Percentiles rank a stretch among this genome's conserved stretches.
Evolutionary conservation across 2,329 filamentous ascomycete genomes (phyloP).

Genomic region (Alternaria sp.): DNA sequence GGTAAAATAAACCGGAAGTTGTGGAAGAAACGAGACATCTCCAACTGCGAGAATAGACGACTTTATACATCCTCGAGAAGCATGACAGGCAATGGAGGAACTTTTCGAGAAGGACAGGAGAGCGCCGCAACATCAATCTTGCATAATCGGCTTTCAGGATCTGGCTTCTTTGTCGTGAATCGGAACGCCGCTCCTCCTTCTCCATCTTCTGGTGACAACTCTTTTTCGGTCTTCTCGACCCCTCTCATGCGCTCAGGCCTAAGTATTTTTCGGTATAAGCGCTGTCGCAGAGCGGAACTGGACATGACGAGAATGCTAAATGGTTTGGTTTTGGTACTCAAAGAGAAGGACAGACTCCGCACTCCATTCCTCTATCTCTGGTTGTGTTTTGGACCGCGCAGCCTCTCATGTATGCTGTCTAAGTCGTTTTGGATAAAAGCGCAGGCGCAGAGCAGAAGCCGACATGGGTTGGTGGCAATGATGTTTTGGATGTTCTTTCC

Average conservation of each 20-base stretch:
- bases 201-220: no score
- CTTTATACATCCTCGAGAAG: background rate
- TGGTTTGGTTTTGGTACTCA: background rate
- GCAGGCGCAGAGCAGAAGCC: background rate
- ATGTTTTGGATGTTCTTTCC: background rate
- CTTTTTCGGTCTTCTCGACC: background rate
- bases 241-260: background rate
- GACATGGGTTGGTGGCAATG: fast-evolving
- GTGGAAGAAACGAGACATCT: background rate
- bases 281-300: background rate
- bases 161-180: no score
- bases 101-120: background rate
- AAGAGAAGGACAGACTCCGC: background rate
- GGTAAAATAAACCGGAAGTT: background rate
- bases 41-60: background rate
- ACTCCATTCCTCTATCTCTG: no score
- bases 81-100: background rate
- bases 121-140: no score
- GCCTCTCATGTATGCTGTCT: background rate
- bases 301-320: background rate
- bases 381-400: background rate
- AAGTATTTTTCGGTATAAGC: background rate
- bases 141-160: no score
- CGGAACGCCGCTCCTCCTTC: no score
- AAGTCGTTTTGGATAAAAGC: background rate